Percentiles rank a stretch among this genome's conserved stretches.
Evolutionary conservation across 495 filamentous ascomycete species (phyloP).

Genomic region (Apiosordaria backusii): DNA sequence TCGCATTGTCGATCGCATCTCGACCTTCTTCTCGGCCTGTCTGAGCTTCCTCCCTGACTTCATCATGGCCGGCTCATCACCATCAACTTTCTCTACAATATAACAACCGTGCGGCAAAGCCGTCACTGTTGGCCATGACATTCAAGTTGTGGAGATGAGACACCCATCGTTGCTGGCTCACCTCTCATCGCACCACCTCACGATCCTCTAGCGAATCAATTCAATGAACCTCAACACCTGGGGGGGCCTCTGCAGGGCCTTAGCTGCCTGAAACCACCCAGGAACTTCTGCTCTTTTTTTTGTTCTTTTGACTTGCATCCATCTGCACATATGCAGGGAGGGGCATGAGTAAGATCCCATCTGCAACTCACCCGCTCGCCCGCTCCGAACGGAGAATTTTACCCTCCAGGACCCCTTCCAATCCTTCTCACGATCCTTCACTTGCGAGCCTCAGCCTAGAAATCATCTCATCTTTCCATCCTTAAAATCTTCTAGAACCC

Average conservation of each 20-base stretch:
- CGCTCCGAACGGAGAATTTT: neutral
- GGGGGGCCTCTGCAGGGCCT: neutral
- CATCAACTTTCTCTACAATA: neutral
- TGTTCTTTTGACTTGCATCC: no score
- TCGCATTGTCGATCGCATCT: neutral
- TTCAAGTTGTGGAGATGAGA: neutral
- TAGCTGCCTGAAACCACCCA: neutral
- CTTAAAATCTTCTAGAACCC: neutral
- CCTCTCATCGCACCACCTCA: neutral
- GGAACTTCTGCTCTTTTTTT: no score
- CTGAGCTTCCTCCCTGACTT: neutral
- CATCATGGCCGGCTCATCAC: no score
- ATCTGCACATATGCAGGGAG: no score
- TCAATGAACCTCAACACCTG: neutral
- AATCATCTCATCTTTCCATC: neutral
- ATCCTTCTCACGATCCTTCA: neutral
- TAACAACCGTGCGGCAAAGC: neutral
- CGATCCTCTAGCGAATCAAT: neutral
- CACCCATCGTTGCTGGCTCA: neutral
- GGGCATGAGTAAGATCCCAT: no score
- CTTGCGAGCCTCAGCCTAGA: no score
- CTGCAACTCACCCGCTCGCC: no score
- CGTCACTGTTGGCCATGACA: neutral
- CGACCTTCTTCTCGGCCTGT: neutral
- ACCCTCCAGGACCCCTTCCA: neutral